Base-by-base conservation (phyloP, 305 asterid genomes). In the Petunia hybrid region DNA sequence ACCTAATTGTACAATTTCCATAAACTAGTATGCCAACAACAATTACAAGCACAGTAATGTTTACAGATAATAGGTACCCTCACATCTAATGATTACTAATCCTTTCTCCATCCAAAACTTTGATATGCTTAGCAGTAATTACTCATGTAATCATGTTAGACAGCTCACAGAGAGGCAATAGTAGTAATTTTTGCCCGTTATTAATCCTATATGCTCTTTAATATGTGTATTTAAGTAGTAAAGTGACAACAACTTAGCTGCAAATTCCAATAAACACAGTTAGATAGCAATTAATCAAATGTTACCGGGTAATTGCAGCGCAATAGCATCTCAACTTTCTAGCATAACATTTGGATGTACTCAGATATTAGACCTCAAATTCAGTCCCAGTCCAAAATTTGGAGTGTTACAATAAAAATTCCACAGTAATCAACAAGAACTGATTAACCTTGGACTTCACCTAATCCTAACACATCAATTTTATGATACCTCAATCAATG, bases 111-210 rank as follows among this genome's bases (percentile, higher is more conserved):
- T 2, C 43, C 46, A 4, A 38, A 38, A 38, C 4, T 1, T 64
- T 12, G 39, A 64, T 64, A 64, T 38, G 43, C 1, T 36, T 64
- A 38, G 45, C 70, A 36, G 70, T 63, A 38, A 6, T 63, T 63
- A 38, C n/a, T 4, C 69, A 63, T 36, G 69, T 63, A 38, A 6
- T 4, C 69, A 63, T 36, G 69, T 63, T 63, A 63, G 69, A 63
- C 6, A 10, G 6, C 45, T 63, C 1, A 63, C n/a, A 63, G 0
- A 63, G 43, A 36, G 16, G n/a, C 42, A 4, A 35, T 36, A 62
- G 6, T 61, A 3, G 41, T 14, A 13, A 61, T 61, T 56, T 22
- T 56, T 3, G 14, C 0, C 67, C 31, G 41, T 6, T 61, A 61
- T 8, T 61, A 31, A 61, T 7, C 67, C 0, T 61, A 61, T 8